Conservation (phyloP, 768 basidiomycete genomes). For the Lactifluus volemus region DNA sequence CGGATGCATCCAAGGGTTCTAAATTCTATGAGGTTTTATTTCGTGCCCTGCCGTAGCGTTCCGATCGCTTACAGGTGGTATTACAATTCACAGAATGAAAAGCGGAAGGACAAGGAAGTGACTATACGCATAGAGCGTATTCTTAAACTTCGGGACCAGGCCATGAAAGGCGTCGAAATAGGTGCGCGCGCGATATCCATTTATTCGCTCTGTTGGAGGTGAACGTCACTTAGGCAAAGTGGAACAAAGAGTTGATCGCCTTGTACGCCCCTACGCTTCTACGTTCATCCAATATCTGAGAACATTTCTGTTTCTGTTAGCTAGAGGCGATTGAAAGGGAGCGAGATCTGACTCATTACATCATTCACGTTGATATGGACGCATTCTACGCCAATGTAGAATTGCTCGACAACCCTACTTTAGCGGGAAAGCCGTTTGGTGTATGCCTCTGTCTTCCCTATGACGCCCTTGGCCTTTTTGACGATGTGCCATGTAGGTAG, state of each 20-base stretch:
- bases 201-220: neutral
- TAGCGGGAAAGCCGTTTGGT: conserved; percentile 66
- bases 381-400: conserved; percentile 86
- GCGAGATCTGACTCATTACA: conserved; percentile 71
- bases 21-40: conserved; percentile 77
- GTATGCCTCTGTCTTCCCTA: conserved; percentile 30
- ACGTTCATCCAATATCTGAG: neutral
- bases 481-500: conserved; percentile 41
- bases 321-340: conserved; percentile 62
- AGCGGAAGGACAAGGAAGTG: conserved; percentile 79
- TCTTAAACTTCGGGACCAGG: conserved; percentile 53
- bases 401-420: conserved; percentile 51
- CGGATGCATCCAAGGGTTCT: conserved; percentile 86
- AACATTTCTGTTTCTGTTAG: conserved; percentile 27
- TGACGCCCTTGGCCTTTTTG: neutral
- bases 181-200: conserved; percentile 32
- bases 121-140: conserved; percentile 68
- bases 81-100: conserved; percentile 58
- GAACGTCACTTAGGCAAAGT: conserved; percentile 37
- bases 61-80: neutral
- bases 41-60: neutral
- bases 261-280: conserved; percentile 39
- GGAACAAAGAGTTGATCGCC: conserved; percentile 56
- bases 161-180: conserved; percentile 43
- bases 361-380: conserved; percentile 96